phyloP scores from a whole-genome alignment of 2,329 filamentous ascomycete genomes.

The Myriosclerotinia scirpicola region DNA sequence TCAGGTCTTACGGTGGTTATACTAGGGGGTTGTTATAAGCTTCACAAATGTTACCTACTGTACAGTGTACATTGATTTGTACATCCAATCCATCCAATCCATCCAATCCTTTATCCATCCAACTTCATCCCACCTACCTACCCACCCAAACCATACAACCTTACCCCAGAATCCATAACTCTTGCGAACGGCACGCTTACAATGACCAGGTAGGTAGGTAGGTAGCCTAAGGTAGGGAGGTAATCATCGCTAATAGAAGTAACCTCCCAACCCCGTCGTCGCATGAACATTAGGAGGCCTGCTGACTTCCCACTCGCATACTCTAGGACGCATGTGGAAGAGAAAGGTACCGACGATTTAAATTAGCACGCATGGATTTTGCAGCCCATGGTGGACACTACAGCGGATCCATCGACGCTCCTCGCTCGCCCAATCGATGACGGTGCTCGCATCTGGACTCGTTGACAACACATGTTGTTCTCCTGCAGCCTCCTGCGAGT shows the following conservation, averaged over 20 bases:
- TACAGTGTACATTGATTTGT: too few species aligned
- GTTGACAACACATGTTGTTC: slow-evolving; percentile 4
- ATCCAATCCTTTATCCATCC: too few species aligned
- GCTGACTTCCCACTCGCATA: slow-evolving; percentile 17
- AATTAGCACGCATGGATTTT: background rate
- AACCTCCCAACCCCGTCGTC: background rate
- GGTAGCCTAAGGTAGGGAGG: background rate
- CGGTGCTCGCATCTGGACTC: background rate
- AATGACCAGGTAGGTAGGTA: background rate
- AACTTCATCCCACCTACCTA: too few species aligned
- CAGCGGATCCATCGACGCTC: background rate
- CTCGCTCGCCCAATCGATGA: background rate
- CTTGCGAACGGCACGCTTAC: background rate
- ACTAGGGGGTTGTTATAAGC: too few species aligned
- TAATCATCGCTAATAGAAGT: background rate
- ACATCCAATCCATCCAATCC: too few species aligned
- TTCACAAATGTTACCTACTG: too few species aligned
- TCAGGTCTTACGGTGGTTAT: slow-evolving; percentile 4
- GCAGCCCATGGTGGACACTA: background rate
- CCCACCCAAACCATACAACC: too few species aligned
- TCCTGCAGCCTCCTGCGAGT: background rate
- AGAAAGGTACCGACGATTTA: slow-evolving; percentile 1
- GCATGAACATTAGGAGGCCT: slow-evolving; percentile 4
- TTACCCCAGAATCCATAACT: too few species aligned
- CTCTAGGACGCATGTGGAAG: background rate